These are phyloP conservation scores for Monosporascus sp. DNA, from an alignment of 2,329 filamentous ascomycete species.

Conservation along the genomic window DNA sequence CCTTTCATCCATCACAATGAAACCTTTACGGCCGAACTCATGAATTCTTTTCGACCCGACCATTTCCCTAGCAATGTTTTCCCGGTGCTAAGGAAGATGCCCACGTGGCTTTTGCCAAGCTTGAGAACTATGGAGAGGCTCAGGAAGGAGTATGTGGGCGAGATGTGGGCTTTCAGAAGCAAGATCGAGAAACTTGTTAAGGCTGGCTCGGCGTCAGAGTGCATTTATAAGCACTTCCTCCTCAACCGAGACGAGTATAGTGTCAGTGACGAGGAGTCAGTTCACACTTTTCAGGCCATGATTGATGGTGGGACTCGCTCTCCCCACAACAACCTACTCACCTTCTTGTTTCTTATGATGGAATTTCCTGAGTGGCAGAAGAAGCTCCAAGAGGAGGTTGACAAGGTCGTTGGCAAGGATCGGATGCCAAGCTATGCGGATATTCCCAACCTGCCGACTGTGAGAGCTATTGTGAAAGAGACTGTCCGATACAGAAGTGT, in stretches of 20 bases:
- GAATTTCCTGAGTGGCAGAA: constrained; percentile 2
- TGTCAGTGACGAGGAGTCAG: background rate
- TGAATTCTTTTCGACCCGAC: too few species aligned
- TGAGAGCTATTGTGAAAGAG: constrained; percentile 3
- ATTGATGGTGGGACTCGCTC: constrained; percentile 1
- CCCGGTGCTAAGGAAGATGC: background rate
- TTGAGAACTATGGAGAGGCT: background rate
- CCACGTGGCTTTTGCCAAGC: background rate
- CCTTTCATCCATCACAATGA: too few species aligned
- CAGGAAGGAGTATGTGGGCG: background rate
- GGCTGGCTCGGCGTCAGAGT: background rate
- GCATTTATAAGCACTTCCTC: constrained; percentile 1
- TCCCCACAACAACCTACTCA: background rate
- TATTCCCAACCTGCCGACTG: constrained; percentile 1
- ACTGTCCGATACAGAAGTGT: constrained; percentile 6
- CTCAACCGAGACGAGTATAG: constrained; percentile 1
- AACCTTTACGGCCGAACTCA: too few species aligned
- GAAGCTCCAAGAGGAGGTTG: constrained; percentile 4
- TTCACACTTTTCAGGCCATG: background rate
- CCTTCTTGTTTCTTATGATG: constrained; percentile 7
- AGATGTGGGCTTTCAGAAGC: background rate
- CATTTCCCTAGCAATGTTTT: too few species aligned
- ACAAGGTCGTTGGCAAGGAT: constrained; percentile 12
- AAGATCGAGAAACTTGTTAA: background rate
- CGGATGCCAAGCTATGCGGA: constrained; percentile 2